Evolutionary conservation across 495 filamentous ascomycete species (phyloP).

Genomic region (Xylaria nigripes): DNA sequence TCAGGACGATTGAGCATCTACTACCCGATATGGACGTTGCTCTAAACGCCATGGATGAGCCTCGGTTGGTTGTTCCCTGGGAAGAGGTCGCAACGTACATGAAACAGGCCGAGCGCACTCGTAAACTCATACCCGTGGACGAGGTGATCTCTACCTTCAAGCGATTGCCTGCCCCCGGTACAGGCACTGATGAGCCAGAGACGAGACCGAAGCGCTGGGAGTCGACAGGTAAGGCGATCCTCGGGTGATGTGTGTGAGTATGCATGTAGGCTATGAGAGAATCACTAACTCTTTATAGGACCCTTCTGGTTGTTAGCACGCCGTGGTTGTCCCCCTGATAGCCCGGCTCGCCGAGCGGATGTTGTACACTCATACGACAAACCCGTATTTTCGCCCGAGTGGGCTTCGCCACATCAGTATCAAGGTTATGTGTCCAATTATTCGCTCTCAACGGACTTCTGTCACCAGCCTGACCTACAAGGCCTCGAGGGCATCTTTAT

Average conservation of each 20-base stretch:
- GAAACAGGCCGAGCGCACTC: slow-evolving; percentile 42
- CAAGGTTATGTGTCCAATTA: slow-evolving; percentile 58
- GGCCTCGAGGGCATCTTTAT: slow-evolving; percentile 62
- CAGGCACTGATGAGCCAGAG: slow-evolving; percentile 17
- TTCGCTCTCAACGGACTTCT: slow-evolving; percentile 57
- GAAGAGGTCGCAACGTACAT: slow-evolving; percentile 54
- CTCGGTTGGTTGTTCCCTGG: slow-evolving; percentile 57
- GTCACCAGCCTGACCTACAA: slow-evolving; percentile 47
- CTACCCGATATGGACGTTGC: slow-evolving; percentile 67
- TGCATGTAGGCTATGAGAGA: neutral
- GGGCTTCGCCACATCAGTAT: slow-evolving; percentile 35
- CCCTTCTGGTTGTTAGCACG: slow-evolving; percentile 58
- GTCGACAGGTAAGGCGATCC: slow-evolving; percentile 30
- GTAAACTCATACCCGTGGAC: slow-evolving; percentile 29
- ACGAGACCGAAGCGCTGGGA: slow-evolving; percentile 35
- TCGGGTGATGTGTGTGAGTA: slow-evolving; percentile 15
- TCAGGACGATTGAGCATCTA: slow-evolving; percentile 48
- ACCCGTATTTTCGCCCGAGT: slow-evolving; percentile 36
- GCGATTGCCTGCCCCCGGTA: slow-evolving; percentile 24
- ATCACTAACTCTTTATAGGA: slow-evolving; percentile 25
- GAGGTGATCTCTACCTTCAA: slow-evolving; percentile 29
- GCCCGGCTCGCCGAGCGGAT: slow-evolving; percentile 43
- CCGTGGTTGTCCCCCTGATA: slow-evolving; percentile 52
- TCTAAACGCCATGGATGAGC: slow-evolving; percentile 63
- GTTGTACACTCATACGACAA: slow-evolving; percentile 33